Conservation (phyloP, 2,329 filamentous ascomycete genomes). For the Penicillium sp. region DNA sequence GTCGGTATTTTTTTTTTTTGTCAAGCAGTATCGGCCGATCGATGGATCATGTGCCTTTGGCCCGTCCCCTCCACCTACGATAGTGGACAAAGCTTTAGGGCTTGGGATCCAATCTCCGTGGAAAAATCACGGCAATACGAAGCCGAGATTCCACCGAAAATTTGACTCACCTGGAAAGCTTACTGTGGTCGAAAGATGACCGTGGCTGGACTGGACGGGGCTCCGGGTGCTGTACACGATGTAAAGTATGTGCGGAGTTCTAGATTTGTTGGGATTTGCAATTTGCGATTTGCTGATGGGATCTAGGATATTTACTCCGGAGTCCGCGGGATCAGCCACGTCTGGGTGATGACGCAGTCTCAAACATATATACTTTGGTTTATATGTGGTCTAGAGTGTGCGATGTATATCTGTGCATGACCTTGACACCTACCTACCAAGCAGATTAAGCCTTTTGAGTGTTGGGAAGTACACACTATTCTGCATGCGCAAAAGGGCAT, state of each 20-base stretch:
- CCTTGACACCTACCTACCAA: neutral
- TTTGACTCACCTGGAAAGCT: neutral
- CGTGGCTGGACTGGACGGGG: neutral
- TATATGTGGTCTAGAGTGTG: neutral
- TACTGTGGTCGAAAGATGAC: neutral
- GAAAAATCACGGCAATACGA: neutral
- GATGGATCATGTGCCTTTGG: constrained; percentile 2
- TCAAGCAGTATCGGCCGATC: constrained; percentile 2
- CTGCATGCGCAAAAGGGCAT: neutral
- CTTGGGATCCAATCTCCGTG: neutral
- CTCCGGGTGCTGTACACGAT: too few species aligned
- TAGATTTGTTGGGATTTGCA: neutral
- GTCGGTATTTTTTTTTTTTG: neutral
- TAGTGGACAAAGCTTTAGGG: neutral
- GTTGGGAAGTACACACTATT: too few species aligned
- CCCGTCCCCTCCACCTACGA: neutral
- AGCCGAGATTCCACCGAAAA: neutral
- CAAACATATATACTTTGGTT: neutral
- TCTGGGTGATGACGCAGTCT: neutral
- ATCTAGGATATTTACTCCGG: neutral
- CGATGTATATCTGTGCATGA: neutral
- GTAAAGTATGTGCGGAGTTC: neutral
- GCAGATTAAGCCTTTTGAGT: neutral
- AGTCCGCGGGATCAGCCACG: neutral
- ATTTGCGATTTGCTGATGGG: neutral